These are phyloP conservation scores for Scheffersomyces illinoinensis DNA, from an alignment of 1,139 yeast species.

Conservation along the genomic window DNA sequence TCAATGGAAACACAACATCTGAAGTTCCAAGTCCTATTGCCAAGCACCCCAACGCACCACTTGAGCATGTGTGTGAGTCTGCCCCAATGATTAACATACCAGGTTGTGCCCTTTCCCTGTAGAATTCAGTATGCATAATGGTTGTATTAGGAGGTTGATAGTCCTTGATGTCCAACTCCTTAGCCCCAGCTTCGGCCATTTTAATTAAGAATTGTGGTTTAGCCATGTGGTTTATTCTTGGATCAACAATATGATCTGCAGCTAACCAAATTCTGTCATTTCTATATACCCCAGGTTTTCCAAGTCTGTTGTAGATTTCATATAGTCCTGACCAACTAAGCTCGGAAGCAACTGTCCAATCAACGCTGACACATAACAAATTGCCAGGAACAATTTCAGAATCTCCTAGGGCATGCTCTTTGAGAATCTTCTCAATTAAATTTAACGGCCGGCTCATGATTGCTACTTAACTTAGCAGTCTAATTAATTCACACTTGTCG, in stretches of 20 bases:
- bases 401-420: not conserved
- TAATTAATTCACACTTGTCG: no score
- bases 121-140: not conserved
- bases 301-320: not conserved
- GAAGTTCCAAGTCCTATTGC: not conserved
- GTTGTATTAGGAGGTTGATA: not conserved
- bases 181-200: not conserved
- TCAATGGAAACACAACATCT: not conserved
- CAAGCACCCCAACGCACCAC: not conserved
- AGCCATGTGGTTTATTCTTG: not conserved
- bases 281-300: not conserved
- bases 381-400: not conserved
- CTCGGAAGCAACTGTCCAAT: not conserved
- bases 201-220: not conserved
- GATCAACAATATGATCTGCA: not conserved
- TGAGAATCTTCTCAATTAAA: not conserved
- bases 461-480: no score
- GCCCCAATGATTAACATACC: not conserved
- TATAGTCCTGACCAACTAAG: not conserved
- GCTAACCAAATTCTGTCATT: not conserved
- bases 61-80: not conserved
- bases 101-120: not conserved
- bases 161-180: not conserved
- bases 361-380: not conserved
- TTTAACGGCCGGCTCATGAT: not conserved